A percentile compares a stretch with the other conserved stretches of the same genome.
Conservation (phyloP, 2,329 filamentous ascomycete genomes). For the Tolypocladium album region DNA sequence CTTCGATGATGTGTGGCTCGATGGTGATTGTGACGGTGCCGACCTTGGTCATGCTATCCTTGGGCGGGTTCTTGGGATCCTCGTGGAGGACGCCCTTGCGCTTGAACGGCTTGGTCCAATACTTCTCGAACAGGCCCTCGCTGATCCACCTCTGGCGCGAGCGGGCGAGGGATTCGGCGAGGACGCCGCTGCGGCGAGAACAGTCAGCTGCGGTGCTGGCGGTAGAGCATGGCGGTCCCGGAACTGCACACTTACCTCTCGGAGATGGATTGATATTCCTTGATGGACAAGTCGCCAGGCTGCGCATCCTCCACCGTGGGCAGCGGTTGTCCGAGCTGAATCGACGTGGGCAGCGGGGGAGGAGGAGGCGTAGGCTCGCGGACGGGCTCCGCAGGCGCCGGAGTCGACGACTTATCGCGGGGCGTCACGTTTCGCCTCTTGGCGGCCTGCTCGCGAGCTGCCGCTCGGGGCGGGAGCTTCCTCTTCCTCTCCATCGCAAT, state of each 20-base stretch:
- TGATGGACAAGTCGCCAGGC: slow-evolving; percentile 46
- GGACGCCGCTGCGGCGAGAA: slow-evolving; percentile 48
- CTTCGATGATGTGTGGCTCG: slow-evolving; percentile 72
- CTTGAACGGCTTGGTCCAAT: slow-evolving; percentile 64
- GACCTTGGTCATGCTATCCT: slow-evolving; percentile 62
- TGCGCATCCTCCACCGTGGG: slow-evolving; percentile 62
- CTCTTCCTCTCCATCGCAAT: slow-evolving; percentile 51
- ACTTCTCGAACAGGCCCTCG: slow-evolving; percentile 65
- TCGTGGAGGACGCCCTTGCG: slow-evolving; percentile 54
- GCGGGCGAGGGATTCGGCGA: slow-evolving; percentile 60
- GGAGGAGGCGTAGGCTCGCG: slow-evolving; percentile 19
- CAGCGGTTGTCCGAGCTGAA: slow-evolving; percentile 56
- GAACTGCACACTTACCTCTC: slow-evolving; percentile 44
- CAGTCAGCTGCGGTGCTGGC: neutral
- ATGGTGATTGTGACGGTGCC: slow-evolving; percentile 65
- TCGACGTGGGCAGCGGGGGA: slow-evolving; percentile 45
- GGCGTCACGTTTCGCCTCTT: slow-evolving; percentile 51
- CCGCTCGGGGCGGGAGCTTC: slow-evolving; percentile 52
- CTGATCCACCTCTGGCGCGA: slow-evolving; percentile 65
- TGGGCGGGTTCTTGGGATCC: slow-evolving; percentile 55
- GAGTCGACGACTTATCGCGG: slow-evolving; percentile 40
- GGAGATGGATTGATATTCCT: slow-evolving; percentile 62
- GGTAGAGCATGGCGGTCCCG: slow-evolving; percentile 9
- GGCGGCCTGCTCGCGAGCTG: slow-evolving; percentile 47
- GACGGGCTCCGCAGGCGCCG: slow-evolving; percentile 24